Base-by-base conservation (phyloP, 169 alveolate genomes). In the Theileria equi region DNA sequence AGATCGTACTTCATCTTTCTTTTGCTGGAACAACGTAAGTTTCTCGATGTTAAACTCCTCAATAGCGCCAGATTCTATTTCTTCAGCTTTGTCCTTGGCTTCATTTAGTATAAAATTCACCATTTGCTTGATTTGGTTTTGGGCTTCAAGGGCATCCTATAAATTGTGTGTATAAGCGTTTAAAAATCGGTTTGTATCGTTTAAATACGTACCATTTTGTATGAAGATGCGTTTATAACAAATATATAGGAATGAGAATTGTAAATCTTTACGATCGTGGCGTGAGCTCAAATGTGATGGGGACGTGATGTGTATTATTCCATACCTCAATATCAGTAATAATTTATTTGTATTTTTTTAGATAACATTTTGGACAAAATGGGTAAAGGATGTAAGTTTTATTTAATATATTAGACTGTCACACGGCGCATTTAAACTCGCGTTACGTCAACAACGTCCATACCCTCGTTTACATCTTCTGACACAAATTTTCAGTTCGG, bases 81-180 rank as follows among this genome's bases (percentile, higher is more conserved):
- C 96, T 65, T 90, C 93, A 0, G 98, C 96, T 60, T 93, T 94
- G 81, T 94, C 98, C 67, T 90, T 89, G 21, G 98, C 98, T 65
- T 94, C 98, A 73, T 94, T 92, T 48, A 94, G 72, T 70, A 94
- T 94, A 92, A 94, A 94, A 86, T 88, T 89, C 21, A 92, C 94
- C 98, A 94, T 94, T 73, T 94, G 98, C 78, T 90, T 93, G 53
- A 94, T 92, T 71, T 94, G 97, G 44, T 83, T 81, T 72, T 89
- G 95, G 52, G 97, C 96, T 49, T 94, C 97, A 26, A 80, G 79
- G 73, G 92, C 97, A 74, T 90, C 95, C 97, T 86, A 32, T 5
- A 36, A n/a, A 29, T 49, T 1, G 35, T 65, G 65, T 63, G 2
- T 31, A 16, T 8, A 28, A 54, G 13, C 8, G 43, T 38, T 16